phyloP scores from a whole-genome alignment of 495 filamentous ascomycete genomes.

The Astrothelium subdiscretum region DNA sequence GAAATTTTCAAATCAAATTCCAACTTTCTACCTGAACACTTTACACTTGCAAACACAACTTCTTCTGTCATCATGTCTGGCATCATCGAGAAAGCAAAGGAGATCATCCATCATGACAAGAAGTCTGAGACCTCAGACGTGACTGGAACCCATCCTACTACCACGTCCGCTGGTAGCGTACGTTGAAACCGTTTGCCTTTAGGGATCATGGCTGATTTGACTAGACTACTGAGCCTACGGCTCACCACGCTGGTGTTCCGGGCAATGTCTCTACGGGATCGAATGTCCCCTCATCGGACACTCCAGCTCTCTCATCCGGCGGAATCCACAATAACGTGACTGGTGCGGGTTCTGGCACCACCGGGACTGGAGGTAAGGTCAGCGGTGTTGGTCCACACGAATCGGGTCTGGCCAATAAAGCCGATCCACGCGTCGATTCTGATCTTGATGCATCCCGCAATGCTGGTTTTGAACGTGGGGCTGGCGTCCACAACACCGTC shows the following conservation, averaged over 20 bases:
- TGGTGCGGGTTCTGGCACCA: not conserved
- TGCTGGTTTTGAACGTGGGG: not conserved
- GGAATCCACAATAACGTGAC: not conserved
- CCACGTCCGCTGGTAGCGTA: not conserved
- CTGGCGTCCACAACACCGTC: not conserved
- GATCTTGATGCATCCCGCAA: not conserved
- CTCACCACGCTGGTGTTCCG: not conserved
- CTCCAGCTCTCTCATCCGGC: not conserved
- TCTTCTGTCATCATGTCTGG: constrained; percentile 5
- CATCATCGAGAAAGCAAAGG: constrained; percentile 4
- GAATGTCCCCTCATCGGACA: not conserved
- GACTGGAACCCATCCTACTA: not conserved
- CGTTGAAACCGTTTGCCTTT: not conserved
- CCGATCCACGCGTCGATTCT: not conserved
- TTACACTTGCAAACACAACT: not conserved
- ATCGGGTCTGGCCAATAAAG: not conserved
- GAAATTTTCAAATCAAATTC: too few species aligned
- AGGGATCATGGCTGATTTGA: not conserved
- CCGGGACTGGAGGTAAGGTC: not conserved
- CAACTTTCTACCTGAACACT: not conserved
- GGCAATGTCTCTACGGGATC: not conserved
- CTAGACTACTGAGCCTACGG: not conserved
- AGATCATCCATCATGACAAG: not conserved
- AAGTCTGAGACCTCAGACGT: not conserved
- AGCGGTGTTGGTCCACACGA: not conserved